Evolutionary conservation across 108 stramenopile species (phyloP).

Genomic region (Nannochloropsis gaditana): DNA sequence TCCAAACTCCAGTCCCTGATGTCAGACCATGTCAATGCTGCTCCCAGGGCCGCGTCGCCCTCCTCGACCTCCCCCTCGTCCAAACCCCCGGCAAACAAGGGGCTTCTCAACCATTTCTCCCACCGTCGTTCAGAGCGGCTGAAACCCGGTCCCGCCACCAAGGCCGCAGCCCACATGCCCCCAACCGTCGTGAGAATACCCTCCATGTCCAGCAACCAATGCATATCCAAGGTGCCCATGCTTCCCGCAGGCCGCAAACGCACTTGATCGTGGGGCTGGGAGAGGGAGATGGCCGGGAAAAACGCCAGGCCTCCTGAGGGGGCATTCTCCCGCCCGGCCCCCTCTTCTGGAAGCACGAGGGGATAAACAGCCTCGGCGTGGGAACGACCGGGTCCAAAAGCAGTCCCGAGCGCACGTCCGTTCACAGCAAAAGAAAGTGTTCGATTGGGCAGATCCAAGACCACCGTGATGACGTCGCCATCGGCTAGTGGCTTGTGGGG

Average conservation of each 20-base stretch:
- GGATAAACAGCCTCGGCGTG: constrained; percentile 26
- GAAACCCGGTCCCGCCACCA: constrained; percentile 31
- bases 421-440: constrained; percentile 37
- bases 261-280: constrained; percentile 18
- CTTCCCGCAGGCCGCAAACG: constrained; percentile 37
- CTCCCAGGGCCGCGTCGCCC: not conserved
- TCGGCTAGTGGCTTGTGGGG: constrained; percentile 15
- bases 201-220: constrained; percentile 31
- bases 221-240: constrained; percentile 35
- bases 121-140: not conserved
- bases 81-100: constrained; percentile 31
- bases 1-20: not conserved
- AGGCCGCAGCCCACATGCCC: constrained; percentile 33
- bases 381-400: constrained; percentile 36
- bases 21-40: constrained; percentile 6
- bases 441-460: not conserved
- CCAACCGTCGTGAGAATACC: constrained; percentile 29
- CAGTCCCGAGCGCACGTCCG: constrained; percentile 30
- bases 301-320: not conserved
- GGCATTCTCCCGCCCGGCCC: not conserved
- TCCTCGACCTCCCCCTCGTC: constrained; percentile 17
- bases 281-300: not conserved
- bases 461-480: constrained; percentile 41
- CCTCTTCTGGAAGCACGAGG: constrained; percentile 30
- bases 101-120: constrained; percentile 39